Conservation (phyloP, 352 stramenopile genomes). For the Phytophthora europaea region DNA sequence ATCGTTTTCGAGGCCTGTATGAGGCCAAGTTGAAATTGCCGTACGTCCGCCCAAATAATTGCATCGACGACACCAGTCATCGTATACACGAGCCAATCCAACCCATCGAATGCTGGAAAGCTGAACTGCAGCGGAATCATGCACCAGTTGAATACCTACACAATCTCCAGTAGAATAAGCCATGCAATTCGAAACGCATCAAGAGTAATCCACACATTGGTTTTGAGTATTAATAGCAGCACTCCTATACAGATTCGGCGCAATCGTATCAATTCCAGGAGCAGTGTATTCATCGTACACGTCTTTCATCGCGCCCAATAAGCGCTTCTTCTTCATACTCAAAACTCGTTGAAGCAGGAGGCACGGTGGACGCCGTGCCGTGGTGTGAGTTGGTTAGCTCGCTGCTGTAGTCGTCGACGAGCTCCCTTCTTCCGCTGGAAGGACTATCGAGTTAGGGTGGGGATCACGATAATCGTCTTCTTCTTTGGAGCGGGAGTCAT, state of each 20-base stretch:
- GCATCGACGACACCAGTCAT: slow-evolving; percentile 39
- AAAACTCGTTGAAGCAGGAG: slow-evolving; percentile 44
- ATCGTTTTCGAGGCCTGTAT: slow-evolving; percentile 40
- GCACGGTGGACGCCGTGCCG: slow-evolving; percentile 5
- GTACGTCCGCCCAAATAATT: slow-evolving; percentile 53
- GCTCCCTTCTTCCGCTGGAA: not conserved
- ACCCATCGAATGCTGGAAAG: slow-evolving; percentile 45
- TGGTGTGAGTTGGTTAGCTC: not conserved
- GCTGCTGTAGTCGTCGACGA: not conserved
- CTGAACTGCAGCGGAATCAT: slow-evolving; percentile 50
- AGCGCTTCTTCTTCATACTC: slow-evolving; percentile 19
- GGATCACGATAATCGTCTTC: not conserved
- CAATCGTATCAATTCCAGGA: not conserved
- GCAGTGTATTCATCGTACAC: slow-evolving; percentile 24
- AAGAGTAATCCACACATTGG: slow-evolving; percentile 22
- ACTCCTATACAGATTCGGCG: slow-evolving; percentile 20
- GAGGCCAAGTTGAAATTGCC: slow-evolving; percentile 48
- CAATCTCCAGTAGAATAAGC: slow-evolving; percentile 35
- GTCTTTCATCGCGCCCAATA: slow-evolving; percentile 20
- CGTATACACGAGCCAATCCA: slow-evolving; percentile 31
- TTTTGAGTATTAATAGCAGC: slow-evolving; percentile 29
- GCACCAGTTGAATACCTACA: slow-evolving; percentile 53
- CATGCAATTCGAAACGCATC: slow-evolving; percentile 18
- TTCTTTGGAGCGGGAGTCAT: not conserved
- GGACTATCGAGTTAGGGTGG: not conserved